phyloP scores from a whole-genome alignment of 2,329 filamentous ascomycete genomes.

The Leptosphaerulina australis region DNA sequence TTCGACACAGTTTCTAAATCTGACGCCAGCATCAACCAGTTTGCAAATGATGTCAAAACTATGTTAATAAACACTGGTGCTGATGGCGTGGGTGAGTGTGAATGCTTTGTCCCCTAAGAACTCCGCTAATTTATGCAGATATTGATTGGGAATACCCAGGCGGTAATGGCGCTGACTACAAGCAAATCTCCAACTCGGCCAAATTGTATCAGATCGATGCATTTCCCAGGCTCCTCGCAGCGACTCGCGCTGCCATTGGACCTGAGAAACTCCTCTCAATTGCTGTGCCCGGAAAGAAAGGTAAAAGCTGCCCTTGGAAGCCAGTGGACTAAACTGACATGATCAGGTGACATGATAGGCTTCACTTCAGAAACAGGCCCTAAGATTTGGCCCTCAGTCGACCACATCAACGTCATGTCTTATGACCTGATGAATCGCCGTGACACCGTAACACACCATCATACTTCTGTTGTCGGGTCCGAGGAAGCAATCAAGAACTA shows the following conservation, averaged over 20 bases:
- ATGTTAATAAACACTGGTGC: conserved; percentile 68
- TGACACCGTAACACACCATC: conserved; percentile 67
- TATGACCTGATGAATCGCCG: conserved; percentile 76
- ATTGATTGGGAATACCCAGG: conserved; percentile 70
- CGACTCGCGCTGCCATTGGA: conserved; percentile 64
- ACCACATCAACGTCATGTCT: conserved; percentile 73
- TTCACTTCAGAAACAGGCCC: conserved; percentile 64
- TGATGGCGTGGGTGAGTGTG: conserved; percentile 64
- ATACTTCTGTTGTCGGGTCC: conserved; percentile 66
- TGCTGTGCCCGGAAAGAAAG: conserved; percentile 62
- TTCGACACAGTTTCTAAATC: conserved; percentile 64
- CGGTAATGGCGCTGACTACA: conserved; percentile 74
- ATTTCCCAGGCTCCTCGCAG: conserved; percentile 66
- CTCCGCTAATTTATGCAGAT: conserved; percentile 49
- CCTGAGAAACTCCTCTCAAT: conserved; percentile 66
- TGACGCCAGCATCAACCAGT: conserved; percentile 60
- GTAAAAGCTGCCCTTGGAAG: not conserved
- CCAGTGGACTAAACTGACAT: conserved; percentile 14
- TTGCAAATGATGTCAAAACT: conserved; percentile 67
- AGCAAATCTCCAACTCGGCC: conserved; percentile 62
- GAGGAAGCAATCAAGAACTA: conserved; percentile 64
- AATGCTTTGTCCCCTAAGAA: not conserved
- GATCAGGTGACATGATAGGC: conserved; percentile 67
- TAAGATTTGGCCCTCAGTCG: conserved; percentile 64
- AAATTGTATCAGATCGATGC: conserved; percentile 66